Evolutionary conservation across 371 early-diverging fungal species (phyloP).

Genomic region (Apophysomyces trapeziformis): DNA sequence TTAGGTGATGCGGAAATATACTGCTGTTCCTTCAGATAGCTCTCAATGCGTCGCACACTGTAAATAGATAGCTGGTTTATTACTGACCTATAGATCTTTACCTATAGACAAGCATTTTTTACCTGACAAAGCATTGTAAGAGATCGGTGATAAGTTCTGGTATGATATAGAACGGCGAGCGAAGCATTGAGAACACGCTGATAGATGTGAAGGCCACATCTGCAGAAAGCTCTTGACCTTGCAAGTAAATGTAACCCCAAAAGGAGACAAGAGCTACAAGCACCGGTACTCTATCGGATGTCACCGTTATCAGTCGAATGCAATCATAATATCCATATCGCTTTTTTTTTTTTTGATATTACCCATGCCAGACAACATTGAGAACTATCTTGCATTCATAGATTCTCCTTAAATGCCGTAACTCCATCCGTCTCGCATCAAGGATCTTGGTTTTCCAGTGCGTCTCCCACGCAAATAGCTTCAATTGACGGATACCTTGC

Average conservation of each 20-base stretch:
- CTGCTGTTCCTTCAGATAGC: no score
- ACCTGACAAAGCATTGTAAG: slow-evolving; percentile 42
- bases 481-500: slow-evolving; percentile 70
- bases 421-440: slow-evolving; percentile 55
- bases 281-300: slow-evolving; percentile 47
- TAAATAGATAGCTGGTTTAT: no score
- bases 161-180: slow-evolving; percentile 57
- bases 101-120: not conserved
- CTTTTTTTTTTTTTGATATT: not conserved
- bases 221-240: slow-evolving; percentile 57
- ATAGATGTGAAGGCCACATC: slow-evolving; percentile 67
- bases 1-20: no score
- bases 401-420: slow-evolving; percentile 47
- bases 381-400: slow-evolving; percentile 30
- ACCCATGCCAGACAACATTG: slow-evolving; percentile 43
- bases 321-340: no score
- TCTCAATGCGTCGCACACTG: no score
- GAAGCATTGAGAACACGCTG: slow-evolving; percentile 57
- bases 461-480: slow-evolving; percentile 69
- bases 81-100: no score
- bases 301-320: no score
- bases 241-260: slow-evolving; percentile 57
- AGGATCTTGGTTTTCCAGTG: slow-evolving; percentile 44
- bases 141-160: slow-evolving; percentile 57
- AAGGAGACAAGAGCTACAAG: slow-evolving; percentile 60